Evolutionary conservation across 208 protist genomes (phyloP), one percentile per base, ranked within the genome.

Genomic region (Leishmania guyanensis): DNA sequence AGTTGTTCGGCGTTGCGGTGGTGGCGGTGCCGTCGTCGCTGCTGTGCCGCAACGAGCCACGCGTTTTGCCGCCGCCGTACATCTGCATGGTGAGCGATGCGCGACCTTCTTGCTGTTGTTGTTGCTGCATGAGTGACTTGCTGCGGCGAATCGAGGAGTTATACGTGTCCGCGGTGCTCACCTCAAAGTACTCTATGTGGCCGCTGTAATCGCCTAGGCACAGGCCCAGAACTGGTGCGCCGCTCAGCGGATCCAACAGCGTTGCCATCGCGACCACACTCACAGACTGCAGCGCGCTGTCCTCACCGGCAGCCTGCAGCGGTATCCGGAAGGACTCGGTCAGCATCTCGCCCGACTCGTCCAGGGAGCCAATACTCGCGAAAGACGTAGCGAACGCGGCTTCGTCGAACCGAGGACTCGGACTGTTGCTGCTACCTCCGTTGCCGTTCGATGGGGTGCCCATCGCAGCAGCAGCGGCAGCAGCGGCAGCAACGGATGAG

Each of bases 141-240:
- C 88, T 89, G 60, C 86, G 84, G 8, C 86, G 81, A 33, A 93
- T 88, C 5, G 75, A 82, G 8, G 71, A 65, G 79, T 91, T 93
- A 69, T 84, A 85, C 14, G 62, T 78, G 70, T 91, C 85, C 26
- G 72, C 86, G 1, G 88, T 84, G 70, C 85, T 90, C 69, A 96
- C 82, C 84, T 97, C 92, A 62, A 92, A 92, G 76, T 97, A 97
- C 84, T 93, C 89, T 2, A 97, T 88, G 70, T 93, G 87, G 39
- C 94, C 92, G 80, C 86, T 96, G 80, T 85, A 91, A 77, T 97
- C 94, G n/a, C 94, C 94, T 3, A 97, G 60, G 79, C 90, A 94
- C 48, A 97, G 48, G 6, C 90, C 88, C 36, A 97, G 75, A 60
- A 93, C 87, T 43, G 94, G 90, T 10, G 82, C 81, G 1, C 90